Evolutionary conservation across 208 protist species (phyloP).

Genomic region (Wallacemonas collosoma): DNA sequence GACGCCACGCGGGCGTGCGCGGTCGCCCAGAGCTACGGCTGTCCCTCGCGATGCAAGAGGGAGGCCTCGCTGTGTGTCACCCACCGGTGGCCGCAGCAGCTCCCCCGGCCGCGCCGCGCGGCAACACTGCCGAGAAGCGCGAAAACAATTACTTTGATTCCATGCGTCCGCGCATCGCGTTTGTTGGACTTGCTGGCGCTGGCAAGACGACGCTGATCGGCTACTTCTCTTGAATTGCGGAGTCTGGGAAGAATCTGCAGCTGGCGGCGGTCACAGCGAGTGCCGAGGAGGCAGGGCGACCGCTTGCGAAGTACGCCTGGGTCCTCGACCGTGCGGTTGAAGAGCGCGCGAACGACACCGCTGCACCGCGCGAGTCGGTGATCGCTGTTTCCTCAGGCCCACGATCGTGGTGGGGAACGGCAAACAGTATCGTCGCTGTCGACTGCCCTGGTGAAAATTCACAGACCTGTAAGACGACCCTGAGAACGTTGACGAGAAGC

Average conservation of each 20-base stretch:
- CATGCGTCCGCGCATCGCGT: neutral
- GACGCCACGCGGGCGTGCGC: conserved; percentile 5
- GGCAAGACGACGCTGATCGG: conserved; percentile 7
- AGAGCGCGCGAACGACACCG: conserved; percentile 3
- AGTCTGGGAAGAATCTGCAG: neutral
- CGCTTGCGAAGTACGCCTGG: conserved; percentile 9
- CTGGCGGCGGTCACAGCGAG: conserved; percentile 3
- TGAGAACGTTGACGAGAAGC: neutral
- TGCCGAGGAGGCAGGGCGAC: conserved; percentile 2
- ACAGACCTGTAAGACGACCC: neutral
- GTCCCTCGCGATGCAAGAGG: conserved; percentile 3
- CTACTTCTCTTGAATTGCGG: neutral
- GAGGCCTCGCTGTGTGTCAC: conserved; percentile 3
- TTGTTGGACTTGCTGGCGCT: conserved; percentile 6
- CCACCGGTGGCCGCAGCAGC: neutral
- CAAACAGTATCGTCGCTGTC: neutral
- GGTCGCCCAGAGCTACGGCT: neutral
- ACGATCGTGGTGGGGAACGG: neutral
- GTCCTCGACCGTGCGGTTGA: conserved; percentile 6
- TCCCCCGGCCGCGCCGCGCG: neutral
- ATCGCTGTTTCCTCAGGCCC: neutral
- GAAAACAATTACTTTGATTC: neutral
- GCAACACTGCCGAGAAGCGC: conserved; percentile 1
- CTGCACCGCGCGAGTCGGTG: neutral
- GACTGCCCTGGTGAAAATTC: conserved; percentile 1